These are phyloP conservation scores for Arabidopsis arenosa DNA, from an alignment of 345 rosid species.

Conservation along the genomic window DNA sequence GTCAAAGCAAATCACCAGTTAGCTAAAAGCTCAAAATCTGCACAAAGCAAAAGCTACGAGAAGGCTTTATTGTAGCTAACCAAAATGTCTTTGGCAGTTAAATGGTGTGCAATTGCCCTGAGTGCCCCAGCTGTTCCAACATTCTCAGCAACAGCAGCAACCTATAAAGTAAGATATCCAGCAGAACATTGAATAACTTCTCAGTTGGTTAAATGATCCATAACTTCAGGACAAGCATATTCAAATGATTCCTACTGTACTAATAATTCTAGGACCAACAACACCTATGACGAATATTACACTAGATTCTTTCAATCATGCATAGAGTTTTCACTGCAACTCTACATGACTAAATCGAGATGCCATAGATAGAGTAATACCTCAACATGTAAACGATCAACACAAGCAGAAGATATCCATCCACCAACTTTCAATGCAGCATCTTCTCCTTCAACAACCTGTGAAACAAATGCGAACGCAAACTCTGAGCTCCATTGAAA, in stretches of 20 bases:
- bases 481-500: neutral
- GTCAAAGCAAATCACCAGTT: slow-evolving; percentile 33
- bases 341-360: neutral
- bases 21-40: slow-evolving; percentile 19
- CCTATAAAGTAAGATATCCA: slow-evolving; percentile 50
- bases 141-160: slow-evolving; percentile 91
- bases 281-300: neutral
- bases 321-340: neutral
- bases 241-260: slow-evolving; percentile 15
- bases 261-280: neutral
- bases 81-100: slow-evolving; percentile 92
- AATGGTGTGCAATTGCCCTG: slow-evolving; percentile 83
- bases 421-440: slow-evolving; percentile 84
- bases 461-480: slow-evolving; percentile 26
- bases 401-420: slow-evolving; percentile 90
- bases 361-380: slow-evolving; percentile 40
- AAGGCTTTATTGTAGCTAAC: slow-evolving; percentile 48
- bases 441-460: slow-evolving; percentile 96
- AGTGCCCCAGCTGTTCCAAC: slow-evolving; percentile 95
- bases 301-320: neutral
- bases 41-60: slow-evolving; percentile 8
- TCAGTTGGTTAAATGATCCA: neutral
- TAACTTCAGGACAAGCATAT: slow-evolving; percentile 2
- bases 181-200: neutral
- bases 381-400: slow-evolving; percentile 92